Percentiles rank a stretch among this genome's conserved stretches.
Evolutionary conservation across 257 asterid species (phyloP).

Genomic region (Vinca minor): DNA sequence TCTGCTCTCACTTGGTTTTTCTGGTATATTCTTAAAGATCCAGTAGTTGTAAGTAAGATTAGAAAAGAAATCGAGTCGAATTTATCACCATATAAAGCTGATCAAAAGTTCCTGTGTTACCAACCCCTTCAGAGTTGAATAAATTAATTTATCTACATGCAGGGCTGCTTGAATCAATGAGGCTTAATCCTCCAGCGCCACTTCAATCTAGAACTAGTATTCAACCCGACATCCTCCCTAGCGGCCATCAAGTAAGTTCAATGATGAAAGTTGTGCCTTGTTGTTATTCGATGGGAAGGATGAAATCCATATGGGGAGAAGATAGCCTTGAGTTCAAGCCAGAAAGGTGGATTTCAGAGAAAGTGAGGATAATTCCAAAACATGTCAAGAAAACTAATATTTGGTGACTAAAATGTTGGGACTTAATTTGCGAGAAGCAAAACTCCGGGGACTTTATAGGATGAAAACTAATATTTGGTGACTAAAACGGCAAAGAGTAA

Average conservation of each 20-base stretch:
- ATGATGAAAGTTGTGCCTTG: conserved; percentile 34
- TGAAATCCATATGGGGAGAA: conserved; percentile 37
- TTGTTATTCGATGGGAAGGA: conserved; percentile 48
- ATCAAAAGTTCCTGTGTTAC: too few relatives aligned
- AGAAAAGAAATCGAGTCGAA: conserved; percentile 35
- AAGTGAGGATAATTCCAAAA: too few relatives aligned
- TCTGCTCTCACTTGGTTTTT: conserved; percentile 61
- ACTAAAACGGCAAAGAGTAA: too few relatives aligned
- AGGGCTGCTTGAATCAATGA: conserved; percentile 5
- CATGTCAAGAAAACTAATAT: too few relatives aligned
- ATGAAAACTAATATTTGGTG: too few relatives aligned
- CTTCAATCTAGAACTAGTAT: not conserved
- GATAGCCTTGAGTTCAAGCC: conserved; percentile 40
- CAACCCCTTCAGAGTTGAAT: not conserved
- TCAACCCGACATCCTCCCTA: conserved; percentile 4
- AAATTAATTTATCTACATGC: conserved; percentile 10
- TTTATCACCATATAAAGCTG: not conserved
- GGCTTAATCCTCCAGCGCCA: not conserved
- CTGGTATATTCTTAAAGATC: conserved; percentile 51
- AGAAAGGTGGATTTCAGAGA: conserved; percentile 29
- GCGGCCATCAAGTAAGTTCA: conserved; percentile 17
- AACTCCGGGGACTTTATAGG: too few relatives aligned
- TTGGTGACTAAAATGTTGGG: too few relatives aligned
- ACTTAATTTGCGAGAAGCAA: too few relatives aligned
- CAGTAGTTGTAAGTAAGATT: conserved; percentile 33